phyloP scores from a whole-genome alignment of 331 rosid species.

The Malus hybrid region DNA sequence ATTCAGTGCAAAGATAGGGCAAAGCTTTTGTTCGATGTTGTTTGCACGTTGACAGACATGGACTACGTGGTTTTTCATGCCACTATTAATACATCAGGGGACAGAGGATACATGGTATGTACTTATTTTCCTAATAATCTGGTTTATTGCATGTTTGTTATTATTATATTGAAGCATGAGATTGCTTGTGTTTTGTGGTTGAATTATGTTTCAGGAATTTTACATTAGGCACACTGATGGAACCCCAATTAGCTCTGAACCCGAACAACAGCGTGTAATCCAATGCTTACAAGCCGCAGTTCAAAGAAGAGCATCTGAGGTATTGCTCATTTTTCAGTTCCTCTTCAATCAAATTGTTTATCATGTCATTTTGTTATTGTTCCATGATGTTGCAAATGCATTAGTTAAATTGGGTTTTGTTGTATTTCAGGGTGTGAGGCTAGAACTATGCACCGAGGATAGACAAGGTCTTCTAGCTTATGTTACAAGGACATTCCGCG shows the following conservation, averaged over 20 bases:
- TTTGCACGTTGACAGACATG: slow-evolving; percentile 92
- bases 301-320: slow-evolving; percentile 82
- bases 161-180: background rate
- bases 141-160: background rate
- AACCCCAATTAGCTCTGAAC: slow-evolving; percentile 86
- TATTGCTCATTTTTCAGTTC: slow-evolving; percentile 2
- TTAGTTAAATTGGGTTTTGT: background rate
- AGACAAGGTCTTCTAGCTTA: slow-evolving; percentile 67
- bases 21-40: slow-evolving; percentile 72
- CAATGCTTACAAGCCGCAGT: slow-evolving; percentile 80
- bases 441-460: slow-evolving; percentile 61
- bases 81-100: slow-evolving; percentile 44
- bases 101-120: slow-evolving; percentile 60
- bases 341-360: background rate
- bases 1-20: slow-evolving; percentile 84
- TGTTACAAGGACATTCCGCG: slow-evolving; percentile 84
- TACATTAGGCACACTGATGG: slow-evolving; percentile 88
- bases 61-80: slow-evolving; percentile 90
- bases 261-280: slow-evolving; percentile 82
- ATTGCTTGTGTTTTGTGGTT: background rate
- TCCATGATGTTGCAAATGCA: background rate
- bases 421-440: slow-evolving; percentile 61
- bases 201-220: slow-evolving; percentile 52
- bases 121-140: background rate
- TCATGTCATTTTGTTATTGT: background rate